Evolutionary conservation across 2,329 filamentous ascomycete genomes (phyloP).

Genomic region (Trichoderma guizhouense): DNA sequence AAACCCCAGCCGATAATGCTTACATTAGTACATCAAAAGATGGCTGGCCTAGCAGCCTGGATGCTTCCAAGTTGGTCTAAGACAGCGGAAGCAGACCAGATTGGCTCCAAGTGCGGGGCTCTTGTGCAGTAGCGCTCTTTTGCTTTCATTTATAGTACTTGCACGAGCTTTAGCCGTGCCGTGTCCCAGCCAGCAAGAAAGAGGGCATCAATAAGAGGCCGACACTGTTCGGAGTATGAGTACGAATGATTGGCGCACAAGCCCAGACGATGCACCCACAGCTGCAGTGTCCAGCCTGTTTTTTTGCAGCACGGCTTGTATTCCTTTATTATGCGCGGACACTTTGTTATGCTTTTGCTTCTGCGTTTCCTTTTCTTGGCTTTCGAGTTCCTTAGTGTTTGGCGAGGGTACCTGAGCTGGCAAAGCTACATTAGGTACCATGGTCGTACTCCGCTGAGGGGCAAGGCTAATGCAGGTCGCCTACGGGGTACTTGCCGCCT

Average conservation of each 20-base stretch:
- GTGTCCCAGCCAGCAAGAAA: not conserved
- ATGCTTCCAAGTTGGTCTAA: not conserved
- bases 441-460: not conserved
- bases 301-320: too few relatives aligned
- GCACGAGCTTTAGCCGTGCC: not conserved
- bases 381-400: too few relatives aligned
- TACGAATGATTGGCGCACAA: not conserved
- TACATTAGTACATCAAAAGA: not conserved
- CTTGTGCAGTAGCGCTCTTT: not conserved
- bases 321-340: too few relatives aligned
- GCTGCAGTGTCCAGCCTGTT: not conserved
- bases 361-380: too few relatives aligned
- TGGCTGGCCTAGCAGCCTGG: not conserved
- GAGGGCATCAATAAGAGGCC: not conserved
- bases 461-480: slow-evolving; percentile 14
- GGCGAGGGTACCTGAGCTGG: too few relatives aligned
- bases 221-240: not conserved
- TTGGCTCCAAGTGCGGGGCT: not conserved
- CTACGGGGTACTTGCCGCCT: not conserved
- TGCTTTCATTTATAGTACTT: not conserved
- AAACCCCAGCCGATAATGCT: not conserved
- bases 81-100: slow-evolving; percentile 2
- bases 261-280: not conserved
- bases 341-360: too few relatives aligned
- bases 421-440: too few relatives aligned